A percentile compares a stretch with the other conserved stretches of the same genome.
Conservation (phyloP, 805 yeast species). For the Metschnikowia dekortorum region DNA sequence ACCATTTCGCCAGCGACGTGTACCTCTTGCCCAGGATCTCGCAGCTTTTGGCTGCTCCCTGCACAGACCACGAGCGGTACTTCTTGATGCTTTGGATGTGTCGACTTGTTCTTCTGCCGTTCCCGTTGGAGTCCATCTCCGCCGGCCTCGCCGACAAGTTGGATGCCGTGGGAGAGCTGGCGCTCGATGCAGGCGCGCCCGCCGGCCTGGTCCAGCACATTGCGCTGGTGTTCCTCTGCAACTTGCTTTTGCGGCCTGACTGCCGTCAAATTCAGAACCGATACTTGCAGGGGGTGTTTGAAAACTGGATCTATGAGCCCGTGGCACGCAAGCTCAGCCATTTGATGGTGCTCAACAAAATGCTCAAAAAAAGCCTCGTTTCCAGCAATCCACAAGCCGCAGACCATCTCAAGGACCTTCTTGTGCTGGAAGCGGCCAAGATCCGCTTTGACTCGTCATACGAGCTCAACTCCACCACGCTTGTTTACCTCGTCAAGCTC, state of each 20-base stretch:
- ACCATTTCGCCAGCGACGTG: conserved; percentile 58
- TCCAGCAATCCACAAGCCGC: conserved; percentile 7
- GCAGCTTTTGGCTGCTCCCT: conserved; percentile 16
- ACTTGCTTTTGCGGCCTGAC: conserved; percentile 53
- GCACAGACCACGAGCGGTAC: conserved; percentile 23
- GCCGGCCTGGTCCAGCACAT: conserved; percentile 56
- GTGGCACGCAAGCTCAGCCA: conserved; percentile 29
- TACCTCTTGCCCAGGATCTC: conserved; percentile 35
- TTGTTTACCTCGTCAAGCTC: conserved; percentile 31
- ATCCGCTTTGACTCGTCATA: neutral
- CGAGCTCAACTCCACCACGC: conserved; percentile 15
- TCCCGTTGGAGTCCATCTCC: conserved; percentile 45
- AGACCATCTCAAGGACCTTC: conserved; percentile 1
- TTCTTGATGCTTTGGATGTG: conserved; percentile 67
- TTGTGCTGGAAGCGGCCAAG: conserved; percentile 6
- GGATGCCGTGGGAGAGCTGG: conserved; percentile 28
- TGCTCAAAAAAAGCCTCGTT: conserved; percentile 22
- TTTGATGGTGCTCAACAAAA: conserved; percentile 37
- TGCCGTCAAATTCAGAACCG: conserved; percentile 19
- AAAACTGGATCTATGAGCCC: conserved; percentile 17
- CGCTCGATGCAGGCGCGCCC: conserved; percentile 23
- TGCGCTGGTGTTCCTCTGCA: conserved; percentile 48
- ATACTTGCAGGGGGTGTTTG: conserved; percentile 12
- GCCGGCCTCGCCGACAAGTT: conserved; percentile 30
- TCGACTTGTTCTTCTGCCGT: conserved; percentile 69